phyloP scores from a whole-genome alignment of 306 rosid genomes.

The Rubus idaeus region DNA sequence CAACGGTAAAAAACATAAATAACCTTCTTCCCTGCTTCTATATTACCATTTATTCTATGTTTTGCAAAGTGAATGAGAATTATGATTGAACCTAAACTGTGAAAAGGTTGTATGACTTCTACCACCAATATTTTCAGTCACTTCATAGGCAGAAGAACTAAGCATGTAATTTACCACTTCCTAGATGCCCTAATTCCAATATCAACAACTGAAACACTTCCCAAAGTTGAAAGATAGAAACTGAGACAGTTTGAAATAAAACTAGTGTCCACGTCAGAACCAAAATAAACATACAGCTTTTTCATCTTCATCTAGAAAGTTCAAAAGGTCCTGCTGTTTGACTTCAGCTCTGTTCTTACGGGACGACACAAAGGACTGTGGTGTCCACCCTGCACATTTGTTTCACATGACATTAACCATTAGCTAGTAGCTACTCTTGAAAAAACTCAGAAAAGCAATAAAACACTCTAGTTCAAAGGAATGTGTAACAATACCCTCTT shows the following conservation, averaged over 20 bases:
- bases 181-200: not conserved
- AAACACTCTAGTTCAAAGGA: slow-evolving; percentile 8
- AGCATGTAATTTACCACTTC: not conserved
- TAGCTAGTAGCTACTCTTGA: slow-evolving; percentile 13
- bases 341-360: slow-evolving; percentile 91
- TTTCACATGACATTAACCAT: slow-evolving; percentile 27
- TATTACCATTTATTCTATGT: not conserved
- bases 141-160: not conserved
- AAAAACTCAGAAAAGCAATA: slow-evolving; percentile 7
- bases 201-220: slow-evolving; percentile 2
- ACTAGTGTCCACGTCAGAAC: not conserved
- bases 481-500: slow-evolving; percentile 62
- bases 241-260: not conserved
- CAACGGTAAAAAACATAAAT: not conserved
- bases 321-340: slow-evolving; percentile 70
- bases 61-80: not conserved
- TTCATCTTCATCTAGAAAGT: slow-evolving; percentile 93
- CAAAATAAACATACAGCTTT: slow-evolving; percentile 62
- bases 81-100: not conserved
- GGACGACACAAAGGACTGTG: slow-evolving; percentile 83
- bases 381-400: slow-evolving; percentile 85
- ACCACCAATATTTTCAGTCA: slow-evolving; percentile 1
- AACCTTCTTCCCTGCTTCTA: not conserved
- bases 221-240: not conserved
- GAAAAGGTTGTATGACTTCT: not conserved